A percentile compares a stretch with the other conserved stretches of the same genome.
These are phyloP conservation scores for Auriscalpium vulgare DNA, from an alignment of 768 basidiomycete species.

Conservation along the genomic window DNA sequence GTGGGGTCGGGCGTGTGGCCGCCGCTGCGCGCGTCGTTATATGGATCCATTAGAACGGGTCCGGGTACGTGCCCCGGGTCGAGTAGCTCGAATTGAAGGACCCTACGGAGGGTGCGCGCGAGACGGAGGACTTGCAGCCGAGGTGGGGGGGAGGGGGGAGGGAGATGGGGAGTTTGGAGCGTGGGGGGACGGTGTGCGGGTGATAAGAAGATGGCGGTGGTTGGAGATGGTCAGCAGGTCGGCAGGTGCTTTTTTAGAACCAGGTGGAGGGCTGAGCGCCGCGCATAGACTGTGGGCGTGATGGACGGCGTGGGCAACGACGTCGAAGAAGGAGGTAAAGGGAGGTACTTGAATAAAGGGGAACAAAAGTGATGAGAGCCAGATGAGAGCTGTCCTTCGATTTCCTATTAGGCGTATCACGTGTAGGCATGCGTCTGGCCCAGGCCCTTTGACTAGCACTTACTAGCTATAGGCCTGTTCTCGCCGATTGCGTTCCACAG, in stretches of 20 bases:
- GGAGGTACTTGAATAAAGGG: too few relatives aligned
- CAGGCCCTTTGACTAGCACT: too few relatives aligned
- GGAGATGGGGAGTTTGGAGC: neutral
- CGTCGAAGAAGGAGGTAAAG: neutral
- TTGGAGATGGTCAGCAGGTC: neutral
- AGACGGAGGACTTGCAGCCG: neutral
- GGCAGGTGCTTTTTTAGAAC: constrained; percentile 7
- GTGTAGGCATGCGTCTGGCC: too few relatives aligned
- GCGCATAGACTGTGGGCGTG: constrained; percentile 9
- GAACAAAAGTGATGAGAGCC: too few relatives aligned
- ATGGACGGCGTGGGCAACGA: neutral
- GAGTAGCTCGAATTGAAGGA: constrained; percentile 3
- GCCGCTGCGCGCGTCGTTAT: constrained; percentile 14
- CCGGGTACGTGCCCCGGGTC: constrained; percentile 20
- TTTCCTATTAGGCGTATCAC: too few relatives aligned
- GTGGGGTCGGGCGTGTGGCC: constrained; percentile 1
- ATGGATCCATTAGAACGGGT: constrained; percentile 41
- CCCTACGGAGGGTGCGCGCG: neutral
- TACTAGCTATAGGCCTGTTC: too few relatives aligned
- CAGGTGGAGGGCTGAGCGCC: constrained; percentile 11
- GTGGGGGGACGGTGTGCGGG: neutral
- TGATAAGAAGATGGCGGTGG: neutral
- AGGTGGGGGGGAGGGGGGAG: constrained; percentile 3
- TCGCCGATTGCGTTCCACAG: too few relatives aligned
- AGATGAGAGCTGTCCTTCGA: too few relatives aligned